phyloP scores from a whole-genome alignment of 2,329 filamentous ascomycete species.

The Epicoccum nigrum region DNA sequence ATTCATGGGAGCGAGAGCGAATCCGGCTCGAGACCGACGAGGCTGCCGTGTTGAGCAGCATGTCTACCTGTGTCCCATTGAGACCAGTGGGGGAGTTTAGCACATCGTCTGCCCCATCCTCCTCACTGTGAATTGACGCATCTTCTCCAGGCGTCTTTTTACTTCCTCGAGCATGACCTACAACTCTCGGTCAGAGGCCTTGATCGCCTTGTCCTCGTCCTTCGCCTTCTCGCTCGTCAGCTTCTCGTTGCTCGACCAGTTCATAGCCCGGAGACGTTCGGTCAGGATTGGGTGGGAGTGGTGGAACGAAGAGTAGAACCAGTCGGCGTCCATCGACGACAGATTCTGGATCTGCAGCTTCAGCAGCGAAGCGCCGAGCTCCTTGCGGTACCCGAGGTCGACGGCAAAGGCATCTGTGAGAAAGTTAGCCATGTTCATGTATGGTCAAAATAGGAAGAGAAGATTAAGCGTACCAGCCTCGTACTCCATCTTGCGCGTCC shows the following conservation, averaged over 20 bases:
- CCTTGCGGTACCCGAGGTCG: conserved; percentile 78
- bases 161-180: no score
- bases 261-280: conserved; percentile 87
- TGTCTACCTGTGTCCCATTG: no score
- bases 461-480: conserved; percentile 69
- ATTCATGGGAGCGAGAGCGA: neutral
- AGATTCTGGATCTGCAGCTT: conserved; percentile 99
- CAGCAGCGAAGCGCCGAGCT: conserved; percentile 87
- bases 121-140: no score
- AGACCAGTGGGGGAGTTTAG: no score
- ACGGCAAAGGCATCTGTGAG: conserved; percentile 78
- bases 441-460: conserved; percentile 22
- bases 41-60: neutral
- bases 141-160: no score
- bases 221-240: conserved; percentile 29
- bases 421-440: neutral
- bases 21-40: neutral
- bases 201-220: conserved; percentile 61
- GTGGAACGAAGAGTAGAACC: conserved; percentile 98
- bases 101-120: no score
- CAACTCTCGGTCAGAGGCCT: conserved; percentile 77
- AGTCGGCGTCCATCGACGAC: conserved; percentile 98
- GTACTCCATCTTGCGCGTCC: conserved; percentile 94
- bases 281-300: conserved; percentile 97
- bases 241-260: conserved; percentile 75